Evolutionary conservation across 2,329 filamentous ascomycete genomes (phyloP).

Genomic region (Xylariales sp.): DNA sequence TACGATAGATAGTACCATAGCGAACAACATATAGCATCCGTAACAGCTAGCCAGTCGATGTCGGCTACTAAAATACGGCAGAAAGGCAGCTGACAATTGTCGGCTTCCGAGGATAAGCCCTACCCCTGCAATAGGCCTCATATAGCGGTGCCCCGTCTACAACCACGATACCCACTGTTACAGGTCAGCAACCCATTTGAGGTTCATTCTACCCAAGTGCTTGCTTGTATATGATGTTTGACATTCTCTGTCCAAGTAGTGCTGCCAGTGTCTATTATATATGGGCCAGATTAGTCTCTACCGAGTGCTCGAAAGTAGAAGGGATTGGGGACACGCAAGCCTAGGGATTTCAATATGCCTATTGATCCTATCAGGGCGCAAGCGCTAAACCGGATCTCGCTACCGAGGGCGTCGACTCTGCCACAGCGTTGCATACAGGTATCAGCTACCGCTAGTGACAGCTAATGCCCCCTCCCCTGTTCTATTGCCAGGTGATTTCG

Average conservation of each 20-base stretch:
- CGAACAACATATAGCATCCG: conserved; percentile 10
- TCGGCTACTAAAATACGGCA: conserved; percentile 4
- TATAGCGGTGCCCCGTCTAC: conserved; percentile 1
- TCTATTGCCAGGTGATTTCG: conserved; percentile 1
- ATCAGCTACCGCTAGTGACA: conserved; percentile 17
- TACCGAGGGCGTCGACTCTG: conserved; percentile 34
- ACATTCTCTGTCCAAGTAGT: neutral
- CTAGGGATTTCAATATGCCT: conserved; percentile 31
- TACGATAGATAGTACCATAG: neutral
- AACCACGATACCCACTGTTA: neutral
- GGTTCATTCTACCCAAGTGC: conserved; percentile 11
- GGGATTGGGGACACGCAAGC: conserved; percentile 10
- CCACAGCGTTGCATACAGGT: conserved; percentile 14
- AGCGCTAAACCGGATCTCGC: conserved; percentile 38
- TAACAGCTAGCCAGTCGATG: neutral
- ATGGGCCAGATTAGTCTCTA: neutral
- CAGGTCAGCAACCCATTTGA: conserved; percentile 13
- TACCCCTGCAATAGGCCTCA: conserved; percentile 7
- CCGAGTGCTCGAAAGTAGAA: no score
- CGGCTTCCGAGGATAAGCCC: neutral
- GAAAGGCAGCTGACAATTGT: neutral
- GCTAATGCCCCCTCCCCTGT: neutral
- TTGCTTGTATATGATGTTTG: conserved; percentile 2
- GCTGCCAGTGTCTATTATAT: neutral
- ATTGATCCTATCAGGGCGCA: conserved; percentile 22